Conservation (phyloP, 345 rosid genomes). For the Excoecaria cochinchinensis region DNA sequence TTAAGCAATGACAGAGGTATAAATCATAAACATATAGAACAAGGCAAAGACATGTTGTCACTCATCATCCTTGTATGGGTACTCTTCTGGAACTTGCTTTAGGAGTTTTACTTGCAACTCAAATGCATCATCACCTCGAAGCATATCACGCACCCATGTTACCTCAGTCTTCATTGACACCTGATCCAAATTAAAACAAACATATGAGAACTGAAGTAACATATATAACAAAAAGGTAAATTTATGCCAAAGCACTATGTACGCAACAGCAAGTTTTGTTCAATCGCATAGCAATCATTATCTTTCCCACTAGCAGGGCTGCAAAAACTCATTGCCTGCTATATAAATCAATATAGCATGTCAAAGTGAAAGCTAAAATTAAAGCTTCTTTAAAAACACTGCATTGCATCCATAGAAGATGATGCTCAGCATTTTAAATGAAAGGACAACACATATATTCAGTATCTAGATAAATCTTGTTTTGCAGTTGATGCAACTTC, state of each 20-base stretch:
- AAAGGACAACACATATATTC: too few relatives aligned
- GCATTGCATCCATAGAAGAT: background rate
- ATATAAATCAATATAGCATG: background rate
- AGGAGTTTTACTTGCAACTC: conserved; percentile 87
- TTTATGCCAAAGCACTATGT: background rate
- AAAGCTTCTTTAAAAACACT: background rate
- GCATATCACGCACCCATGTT: conserved; percentile 75
- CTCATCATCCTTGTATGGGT: conserved; percentile 95
- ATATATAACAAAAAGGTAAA: background rate
- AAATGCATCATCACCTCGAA: conserved; percentile 77
- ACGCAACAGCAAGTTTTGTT: too few relatives aligned
- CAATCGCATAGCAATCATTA: too few relatives aligned
- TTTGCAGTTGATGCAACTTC: background rate
- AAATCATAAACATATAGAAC: too few relatives aligned
- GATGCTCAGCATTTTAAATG: background rate
- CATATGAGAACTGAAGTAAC: too few relatives aligned
- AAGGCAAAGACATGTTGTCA: conserved; percentile 23
- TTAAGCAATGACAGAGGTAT: too few relatives aligned
- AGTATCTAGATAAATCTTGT: background rate
- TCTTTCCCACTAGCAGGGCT: too few relatives aligned
- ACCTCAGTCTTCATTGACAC: conserved; percentile 97
- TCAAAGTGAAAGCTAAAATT: background rate
- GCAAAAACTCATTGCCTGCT: too few relatives aligned
- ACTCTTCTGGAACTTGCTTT: conserved; percentile 84
- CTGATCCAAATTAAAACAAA: conserved; percentile 30